A percentile compares a stretch with the other conserved stretches of the same genome.
Evolutionary conservation across 2,329 filamentous ascomycete genomes (phyloP).

Genomic region (Claviceps citrina): DNA sequence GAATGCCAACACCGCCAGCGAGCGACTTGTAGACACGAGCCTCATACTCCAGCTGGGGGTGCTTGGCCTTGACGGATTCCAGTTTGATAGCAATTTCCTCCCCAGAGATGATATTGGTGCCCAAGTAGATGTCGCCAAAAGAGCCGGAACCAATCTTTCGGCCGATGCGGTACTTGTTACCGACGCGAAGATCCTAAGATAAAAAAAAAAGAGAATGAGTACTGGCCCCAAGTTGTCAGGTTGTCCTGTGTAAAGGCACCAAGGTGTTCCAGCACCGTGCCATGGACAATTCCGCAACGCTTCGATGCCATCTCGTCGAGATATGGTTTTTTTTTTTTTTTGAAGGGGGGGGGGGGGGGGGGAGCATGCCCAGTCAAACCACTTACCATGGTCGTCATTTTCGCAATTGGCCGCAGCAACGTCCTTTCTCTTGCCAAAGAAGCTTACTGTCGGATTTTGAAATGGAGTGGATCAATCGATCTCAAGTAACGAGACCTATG

Average conservation of each 20-base stretch:
- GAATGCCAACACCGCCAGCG: conserved; percentile 91
- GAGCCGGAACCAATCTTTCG: conserved; percentile 96
- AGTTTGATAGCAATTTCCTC: conserved; percentile 99
- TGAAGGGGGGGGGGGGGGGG: no score
- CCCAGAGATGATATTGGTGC: conserved; percentile 98
- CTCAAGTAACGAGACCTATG: neutral
- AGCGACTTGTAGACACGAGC: conserved; percentile 83
- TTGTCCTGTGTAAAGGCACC: no score
- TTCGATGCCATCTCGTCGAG: no score
- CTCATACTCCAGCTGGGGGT: conserved; percentile 97
- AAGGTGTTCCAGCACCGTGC: no score
- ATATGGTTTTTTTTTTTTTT: no score
- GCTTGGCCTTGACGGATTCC: conserved; percentile 98
- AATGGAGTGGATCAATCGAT: neutral
- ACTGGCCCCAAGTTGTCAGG: no score
- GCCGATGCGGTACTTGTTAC: conserved; percentile 98
- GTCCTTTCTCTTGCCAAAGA: conserved; percentile 11
- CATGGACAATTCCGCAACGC: no score
- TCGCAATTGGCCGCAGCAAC: conserved; percentile 12
- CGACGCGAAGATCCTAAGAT: conserved; percentile 94
- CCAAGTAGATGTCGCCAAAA: conserved; percentile 97
- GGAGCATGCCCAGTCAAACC: neutral
- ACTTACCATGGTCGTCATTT: conserved; percentile 39
- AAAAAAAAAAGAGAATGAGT: neutral
- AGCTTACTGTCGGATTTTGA: no score